These are phyloP conservation scores for Agaricales sp. DNA, from an alignment of 1,284 basidiomycete species.

Conservation along the genomic window DNA sequence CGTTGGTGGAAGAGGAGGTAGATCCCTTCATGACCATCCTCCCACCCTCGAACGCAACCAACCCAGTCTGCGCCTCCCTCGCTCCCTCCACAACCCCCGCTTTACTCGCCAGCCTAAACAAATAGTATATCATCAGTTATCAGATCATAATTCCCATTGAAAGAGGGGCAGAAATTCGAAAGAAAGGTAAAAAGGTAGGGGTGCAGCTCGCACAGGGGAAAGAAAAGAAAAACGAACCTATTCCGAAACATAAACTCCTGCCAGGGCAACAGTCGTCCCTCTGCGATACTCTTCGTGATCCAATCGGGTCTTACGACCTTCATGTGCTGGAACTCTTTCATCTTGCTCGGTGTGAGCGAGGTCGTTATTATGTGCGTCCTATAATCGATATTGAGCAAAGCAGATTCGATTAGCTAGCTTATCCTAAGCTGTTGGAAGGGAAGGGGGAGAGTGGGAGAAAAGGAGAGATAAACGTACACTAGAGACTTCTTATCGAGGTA, in stretches of 20 bases:
- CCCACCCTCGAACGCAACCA: not conserved
- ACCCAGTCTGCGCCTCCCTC: not conserved
- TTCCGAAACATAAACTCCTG: conserved; percentile 45
- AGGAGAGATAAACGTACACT: conserved; percentile 39
- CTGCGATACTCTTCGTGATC: conserved; percentile 69
- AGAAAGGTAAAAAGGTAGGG: too few species aligned
- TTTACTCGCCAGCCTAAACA: too few species aligned
- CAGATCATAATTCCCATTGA: too few species aligned
- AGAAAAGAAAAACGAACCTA: too few species aligned
- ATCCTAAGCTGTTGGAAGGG: too few species aligned
- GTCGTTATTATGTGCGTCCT: conserved; percentile 88
- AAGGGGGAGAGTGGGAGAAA: conserved; percentile 4
- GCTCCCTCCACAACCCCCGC: not conserved
- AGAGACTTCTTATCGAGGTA: conserved; percentile 74
- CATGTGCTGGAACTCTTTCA: conserved; percentile 80
- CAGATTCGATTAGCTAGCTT: conserved; percentile 2
- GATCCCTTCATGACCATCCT: too few species aligned
- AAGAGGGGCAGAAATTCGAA: too few species aligned
- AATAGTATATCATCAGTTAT: too few species aligned
- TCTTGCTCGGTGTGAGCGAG: conserved; percentile 82
- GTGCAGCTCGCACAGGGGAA: too few species aligned
- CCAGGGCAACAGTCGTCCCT: conserved; percentile 71
- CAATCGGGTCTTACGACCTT: conserved; percentile 85
- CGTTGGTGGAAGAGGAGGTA: too few species aligned
- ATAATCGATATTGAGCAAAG: conserved; percentile 2